phyloP scores from a whole-genome alignment of 78 protist species.

The Dictyostelium intermedium region DNA sequence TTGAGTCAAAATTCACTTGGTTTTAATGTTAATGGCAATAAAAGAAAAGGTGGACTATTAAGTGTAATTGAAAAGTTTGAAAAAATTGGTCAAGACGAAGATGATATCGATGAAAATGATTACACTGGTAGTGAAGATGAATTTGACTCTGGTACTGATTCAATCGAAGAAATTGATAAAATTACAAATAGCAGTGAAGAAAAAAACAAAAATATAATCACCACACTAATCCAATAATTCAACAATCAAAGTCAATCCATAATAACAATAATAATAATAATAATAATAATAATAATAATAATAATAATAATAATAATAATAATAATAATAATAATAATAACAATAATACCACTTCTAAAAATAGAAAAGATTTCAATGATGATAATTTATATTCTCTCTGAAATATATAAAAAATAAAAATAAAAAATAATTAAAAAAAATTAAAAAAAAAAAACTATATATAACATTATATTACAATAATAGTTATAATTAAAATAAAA shows the following conservation, averaged over 20 bases:
- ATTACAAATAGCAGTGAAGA: neutral
- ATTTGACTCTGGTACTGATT: neutral
- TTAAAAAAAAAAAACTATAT: too few relatives aligned
- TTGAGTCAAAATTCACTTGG: constrained; percentile 2
- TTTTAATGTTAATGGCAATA: too few relatives aligned
- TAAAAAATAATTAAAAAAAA: too few relatives aligned
- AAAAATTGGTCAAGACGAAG: neutral
- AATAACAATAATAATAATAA: too few relatives aligned
- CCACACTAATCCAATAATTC: neutral
- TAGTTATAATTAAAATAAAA: too few relatives aligned
- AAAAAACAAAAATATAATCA: neutral
- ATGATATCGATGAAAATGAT: neutral
- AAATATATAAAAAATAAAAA: too few relatives aligned
- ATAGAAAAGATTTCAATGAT: neutral
- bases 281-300: too few relatives aligned
- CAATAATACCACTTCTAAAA: too few relatives aligned
- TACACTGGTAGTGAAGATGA: neutral
- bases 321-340: too few relatives aligned
- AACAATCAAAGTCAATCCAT: neutral
- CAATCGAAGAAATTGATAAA: neutral
- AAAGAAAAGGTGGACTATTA: neutral
- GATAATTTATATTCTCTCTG: neutral
- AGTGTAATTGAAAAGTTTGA: neutral
- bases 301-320: too few relatives aligned
- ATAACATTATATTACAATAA: too few relatives aligned